Percentiles rank a stretch among this genome's conserved stretches.
These are phyloP conservation scores for Incumbomyces lentus DNA, from an alignment of 2,329 filamentous ascomycete species.

Conservation along the genomic window DNA sequence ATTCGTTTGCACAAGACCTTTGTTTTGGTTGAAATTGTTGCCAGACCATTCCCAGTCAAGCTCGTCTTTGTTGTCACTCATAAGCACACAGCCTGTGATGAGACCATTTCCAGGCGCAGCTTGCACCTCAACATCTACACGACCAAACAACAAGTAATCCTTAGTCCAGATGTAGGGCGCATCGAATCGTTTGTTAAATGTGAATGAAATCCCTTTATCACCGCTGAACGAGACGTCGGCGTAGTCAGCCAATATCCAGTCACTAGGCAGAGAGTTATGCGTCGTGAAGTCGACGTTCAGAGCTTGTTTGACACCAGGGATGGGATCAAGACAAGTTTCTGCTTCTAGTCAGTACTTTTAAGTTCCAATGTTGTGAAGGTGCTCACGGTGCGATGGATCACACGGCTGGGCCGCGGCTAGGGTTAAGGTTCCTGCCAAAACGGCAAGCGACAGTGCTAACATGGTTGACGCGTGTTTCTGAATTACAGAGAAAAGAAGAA, in stretches of 20 bases:
- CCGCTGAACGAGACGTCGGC: conserved; percentile 62
- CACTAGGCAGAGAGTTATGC: conserved; percentile 48
- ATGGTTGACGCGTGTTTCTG: background rate
- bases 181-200: conserved; percentile 37
- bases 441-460: conserved; percentile 2
- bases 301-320: conserved; percentile 57
- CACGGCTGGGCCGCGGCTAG: conserved; percentile 8
- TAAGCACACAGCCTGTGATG: conserved; percentile 87
- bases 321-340: conserved; percentile 48
- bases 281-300: conserved; percentile 74
- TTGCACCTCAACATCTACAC: conserved; percentile 38
- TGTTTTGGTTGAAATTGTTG: conserved; percentile 58
- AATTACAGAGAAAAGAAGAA: conserved; percentile 1
- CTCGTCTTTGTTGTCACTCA: conserved; percentile 93
- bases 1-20: conserved; percentile 68
- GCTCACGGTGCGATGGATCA: conserved; percentile 10
- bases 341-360: background rate
- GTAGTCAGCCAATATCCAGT: conserved; percentile 59
- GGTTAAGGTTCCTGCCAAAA: conserved; percentile 3
- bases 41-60: conserved; percentile 96
- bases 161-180: conserved; percentile 37
- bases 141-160: conserved; percentile 47
- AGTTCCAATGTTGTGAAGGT: background rate
- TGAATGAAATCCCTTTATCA: conserved; percentile 41
- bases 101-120: conserved; percentile 61